phyloP scores from a whole-genome alignment of 305 asterid genomes.

The Fraxinus sp. region DNA sequence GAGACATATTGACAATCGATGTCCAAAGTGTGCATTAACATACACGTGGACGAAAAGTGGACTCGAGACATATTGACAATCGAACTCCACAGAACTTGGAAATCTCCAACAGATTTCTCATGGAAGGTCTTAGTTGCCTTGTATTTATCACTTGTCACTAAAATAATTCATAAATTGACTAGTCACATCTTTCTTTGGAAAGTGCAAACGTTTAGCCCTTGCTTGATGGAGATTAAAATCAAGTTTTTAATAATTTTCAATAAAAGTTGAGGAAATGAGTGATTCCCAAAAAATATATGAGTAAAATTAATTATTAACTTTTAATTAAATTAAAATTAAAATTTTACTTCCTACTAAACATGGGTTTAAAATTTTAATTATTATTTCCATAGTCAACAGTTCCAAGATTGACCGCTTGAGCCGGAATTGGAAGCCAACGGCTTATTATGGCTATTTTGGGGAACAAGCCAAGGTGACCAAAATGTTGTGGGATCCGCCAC shows the following conservation, averaged over 20 bases:
- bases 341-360: no score
- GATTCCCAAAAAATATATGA: no score
- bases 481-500: slow-evolving; percentile 24
- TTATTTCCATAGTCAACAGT: background rate
- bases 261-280: no score
- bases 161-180: background rate
- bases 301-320: no score
- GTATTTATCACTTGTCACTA: background rate
- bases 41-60: no score
- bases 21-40: no score
- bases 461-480: slow-evolving; percentile 21
- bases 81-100: background rate
- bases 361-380: no score
- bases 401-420: background rate
- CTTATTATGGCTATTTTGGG: background rate
- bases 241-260: no score
- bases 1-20: background rate
- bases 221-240: no score
- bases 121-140: background rate
- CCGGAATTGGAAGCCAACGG: background rate
- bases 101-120: background rate
- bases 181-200: background rate
- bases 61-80: background rate
- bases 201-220: background rate
- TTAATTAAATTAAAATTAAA: no score